Base-by-base conservation (phyloP, 2,329 filamentous ascomycete genomes). In the Hypoxylon sp. region DNA sequence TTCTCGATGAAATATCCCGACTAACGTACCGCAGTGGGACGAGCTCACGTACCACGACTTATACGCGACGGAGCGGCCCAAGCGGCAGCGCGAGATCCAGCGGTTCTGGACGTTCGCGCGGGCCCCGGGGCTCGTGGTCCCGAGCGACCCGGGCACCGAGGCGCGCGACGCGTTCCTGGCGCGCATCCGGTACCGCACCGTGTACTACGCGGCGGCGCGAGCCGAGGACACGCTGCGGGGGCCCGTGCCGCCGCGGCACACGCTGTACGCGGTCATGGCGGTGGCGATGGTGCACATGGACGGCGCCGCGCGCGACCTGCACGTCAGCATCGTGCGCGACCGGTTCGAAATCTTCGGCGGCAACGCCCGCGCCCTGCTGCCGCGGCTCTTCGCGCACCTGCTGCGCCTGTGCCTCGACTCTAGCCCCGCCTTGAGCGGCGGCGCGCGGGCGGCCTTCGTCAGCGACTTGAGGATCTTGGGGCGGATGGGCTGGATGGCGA, bases 21-120 rank as follows among this genome's bases (percentile, higher is more conserved):
- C 32, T 24, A 22, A 39, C 8, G n/a, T n/a, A n/a, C n/a, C 4
- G 19, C 19, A 69, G 68, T 64, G 49, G 58, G 62, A 70, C 13
- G 62, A 67, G 53, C 56, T 71, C 6, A 70, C 65, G 19, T 71
- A 65, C 65, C 70, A 70, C 55, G 70, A 71, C 50, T 55, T 64
- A 5, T 70, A 68, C 60, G 57, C 65, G 20, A 19, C 51, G 5
- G 20, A 50, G 11, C 68, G 65, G 2, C 19, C 26, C 4, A 20
- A 15, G 22, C 70, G 70, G 13, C 60, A 56, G 3, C 46, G 43
- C 6, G 64, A 68, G 6, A 66, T 69, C 41, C 32, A 53, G 41
- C 51, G 43, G 20, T 70, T 68, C 59, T 71, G 68, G 65, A 0
- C 7, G n/a, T 8, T 15, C 1, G 64, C 52, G 15, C 1, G 13